Percentiles rank a stretch among this genome's conserved stretches.
phyloP scores from a whole-genome alignment of 2,329 filamentous ascomycete genomes.

The Botrytis pseudocinerea region DNA sequence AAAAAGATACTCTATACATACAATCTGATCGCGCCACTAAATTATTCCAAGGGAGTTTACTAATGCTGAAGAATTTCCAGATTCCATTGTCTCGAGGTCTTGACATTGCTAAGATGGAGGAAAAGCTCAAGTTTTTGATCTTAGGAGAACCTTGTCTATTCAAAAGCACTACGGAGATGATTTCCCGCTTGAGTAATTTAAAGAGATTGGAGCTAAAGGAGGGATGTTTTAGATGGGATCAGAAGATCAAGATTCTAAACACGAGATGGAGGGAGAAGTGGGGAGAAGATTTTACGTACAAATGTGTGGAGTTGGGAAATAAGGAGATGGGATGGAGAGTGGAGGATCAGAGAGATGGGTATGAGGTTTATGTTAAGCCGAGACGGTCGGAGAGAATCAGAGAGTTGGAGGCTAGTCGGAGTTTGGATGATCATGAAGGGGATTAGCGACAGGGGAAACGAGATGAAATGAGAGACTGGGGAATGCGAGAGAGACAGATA shows the following conservation, averaged over 20 bases:
- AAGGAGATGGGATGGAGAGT: constrained; percentile 1
- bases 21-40: not conserved
- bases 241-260: constrained; percentile 9
- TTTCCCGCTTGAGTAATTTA: not conserved
- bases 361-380: not conserved
- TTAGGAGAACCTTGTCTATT: constrained; percentile 13
- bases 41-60: not conserved
- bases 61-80: not conserved
- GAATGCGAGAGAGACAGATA: not conserved
- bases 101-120: constrained; percentile 9
- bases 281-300: not conserved
- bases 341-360: not conserved
- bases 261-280: constrained; percentile 12
- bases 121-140: constrained; percentile 15
- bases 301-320: not conserved
- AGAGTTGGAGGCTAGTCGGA: not conserved
- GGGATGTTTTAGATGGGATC: constrained; percentile 6
- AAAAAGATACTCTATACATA: constrained; percentile 9
- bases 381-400: not conserved
- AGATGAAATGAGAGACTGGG: not conserved
- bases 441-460: not conserved
- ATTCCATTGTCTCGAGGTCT: not conserved
- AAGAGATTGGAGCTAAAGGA: constrained; percentile 8
- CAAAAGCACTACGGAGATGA: constrained; percentile 13
- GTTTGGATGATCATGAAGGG: not conserved